Conservation (phyloP, 2,329 filamentous ascomycete genomes). For the Sclerotinia borealis region DNA sequence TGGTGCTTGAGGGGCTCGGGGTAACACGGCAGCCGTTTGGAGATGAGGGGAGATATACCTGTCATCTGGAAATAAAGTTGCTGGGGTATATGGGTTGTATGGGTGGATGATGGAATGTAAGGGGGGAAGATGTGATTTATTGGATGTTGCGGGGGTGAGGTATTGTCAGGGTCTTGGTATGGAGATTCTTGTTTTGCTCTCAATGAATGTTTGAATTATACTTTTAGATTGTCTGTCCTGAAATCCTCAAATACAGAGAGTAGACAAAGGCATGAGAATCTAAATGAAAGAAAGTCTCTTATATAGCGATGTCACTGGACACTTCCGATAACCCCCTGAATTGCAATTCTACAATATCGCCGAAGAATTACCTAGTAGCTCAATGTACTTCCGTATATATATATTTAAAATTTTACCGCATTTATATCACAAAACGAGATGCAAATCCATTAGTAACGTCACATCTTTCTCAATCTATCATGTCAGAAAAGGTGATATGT, state of each 20-base stretch:
- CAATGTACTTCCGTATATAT: not conserved
- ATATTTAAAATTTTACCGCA: not conserved
- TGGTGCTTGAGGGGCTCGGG: not conserved
- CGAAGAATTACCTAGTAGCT: not conserved
- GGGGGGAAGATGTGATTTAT: not conserved
- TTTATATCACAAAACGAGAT: not conserved
- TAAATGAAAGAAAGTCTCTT: not conserved
- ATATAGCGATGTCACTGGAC: not conserved
- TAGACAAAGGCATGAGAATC: not conserved
- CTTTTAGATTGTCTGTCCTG: not conserved
- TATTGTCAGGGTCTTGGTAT: not conserved
- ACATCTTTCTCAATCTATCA: not conserved
- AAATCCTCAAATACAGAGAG: too few relatives aligned
- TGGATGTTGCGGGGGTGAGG: not conserved
- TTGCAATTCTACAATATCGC: not conserved
- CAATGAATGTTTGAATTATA: not conserved
- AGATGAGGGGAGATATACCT: not conserved
- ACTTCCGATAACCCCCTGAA: not conserved
- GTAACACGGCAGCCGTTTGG: conserved; percentile 12
- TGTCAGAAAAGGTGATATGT: not conserved
- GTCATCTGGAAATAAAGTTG: not conserved
- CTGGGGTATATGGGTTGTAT: not conserved
- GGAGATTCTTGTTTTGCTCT: not conserved
- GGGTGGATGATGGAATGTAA: not conserved
- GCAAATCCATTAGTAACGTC: not conserved